Evolutionary conservation across 1,284 basidiomycete genomes (phyloP), one percentile per base, ranked within the genome.

Genomic region (Sanghuangporus weigelae): DNA sequence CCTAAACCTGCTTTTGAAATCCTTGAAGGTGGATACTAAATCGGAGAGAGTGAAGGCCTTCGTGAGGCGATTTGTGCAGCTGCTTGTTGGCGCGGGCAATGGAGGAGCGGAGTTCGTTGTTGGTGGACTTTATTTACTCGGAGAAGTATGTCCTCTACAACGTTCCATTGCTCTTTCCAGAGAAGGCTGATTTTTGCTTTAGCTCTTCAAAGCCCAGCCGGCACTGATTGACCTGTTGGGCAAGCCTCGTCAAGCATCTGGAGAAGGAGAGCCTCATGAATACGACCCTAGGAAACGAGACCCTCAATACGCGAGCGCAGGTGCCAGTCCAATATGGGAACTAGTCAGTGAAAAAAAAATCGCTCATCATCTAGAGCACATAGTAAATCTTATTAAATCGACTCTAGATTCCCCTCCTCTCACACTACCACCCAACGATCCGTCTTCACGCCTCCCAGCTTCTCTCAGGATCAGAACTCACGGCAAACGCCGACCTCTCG

Each of bases 261-360:
- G 16, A 0, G 65, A 68, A 56, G 19, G 67, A 31, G 73, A 76
- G 63, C 69, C 75, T 54, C 73, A 89, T 68, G 75, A 69, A 1
- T 98, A 97, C 69, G 95, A 98, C 71, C 86, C 93, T 0, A 81
- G 82, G 59, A 99, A 99, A 76, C 86, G 96, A 38, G 95, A 98
- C 63, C 96, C 97, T 0, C 86, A 89, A 69, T 98, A 85, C 71
- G 91, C 95, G 0, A 84, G 92, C 70, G 93, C 97, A 0, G 86
- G 89, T 23, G 77, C 84, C 3, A 88, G 87, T n/a, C 90, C 91
- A 54, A 76, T 98, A 2, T 97, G 94, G 87, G 95, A 98, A 74
- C 79, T 98, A 7, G 93, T 95, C 69, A 62, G 88, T 77, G 2
- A n/a, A n/a, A n/a, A n/a, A n/a, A n/a, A n/a, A n/a, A 12, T 49